A percentile compares a stretch with the other conserved stretches of the same genome.
Conservation (phyloP, 176 grass and related monocot genomes). For the Pharus latifolius region DNA sequence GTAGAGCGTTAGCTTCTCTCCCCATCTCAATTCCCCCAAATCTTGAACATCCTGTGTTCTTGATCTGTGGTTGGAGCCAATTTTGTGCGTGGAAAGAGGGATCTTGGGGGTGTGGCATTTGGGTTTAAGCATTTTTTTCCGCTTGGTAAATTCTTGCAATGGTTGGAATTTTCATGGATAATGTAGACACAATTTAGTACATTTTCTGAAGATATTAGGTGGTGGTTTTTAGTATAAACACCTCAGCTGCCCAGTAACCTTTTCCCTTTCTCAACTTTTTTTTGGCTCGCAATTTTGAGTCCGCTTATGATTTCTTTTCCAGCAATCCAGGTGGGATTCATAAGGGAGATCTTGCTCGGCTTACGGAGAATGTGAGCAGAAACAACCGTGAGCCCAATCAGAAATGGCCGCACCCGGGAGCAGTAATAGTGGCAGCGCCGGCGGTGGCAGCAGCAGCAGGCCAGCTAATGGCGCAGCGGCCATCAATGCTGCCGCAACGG, state of each 20-base stretch:
- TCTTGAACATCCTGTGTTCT: neutral
- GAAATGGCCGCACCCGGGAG: slow-evolving; percentile 32
- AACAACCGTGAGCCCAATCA: neutral
- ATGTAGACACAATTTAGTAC: neutral
- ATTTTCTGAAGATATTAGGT: neutral
- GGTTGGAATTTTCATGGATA: neutral
- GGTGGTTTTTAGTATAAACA: neutral
- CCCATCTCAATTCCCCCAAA: neutral
- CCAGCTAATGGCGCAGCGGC: slow-evolving; percentile 36
- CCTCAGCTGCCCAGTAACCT: neutral
- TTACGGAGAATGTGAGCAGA: slow-evolving; percentile 23
- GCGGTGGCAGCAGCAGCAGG: slow-evolving; percentile 14
- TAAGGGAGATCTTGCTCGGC: neutral
- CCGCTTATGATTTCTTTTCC: neutral
- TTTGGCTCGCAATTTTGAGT: neutral
- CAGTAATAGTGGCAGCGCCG: slow-evolving; percentile 25
- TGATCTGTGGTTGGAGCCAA: neutral
- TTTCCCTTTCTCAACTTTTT: neutral
- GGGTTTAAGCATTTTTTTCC: neutral
- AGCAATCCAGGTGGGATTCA: slow-evolving; percentile 15
- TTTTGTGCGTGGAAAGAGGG: neutral
- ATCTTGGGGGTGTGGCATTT: neutral
- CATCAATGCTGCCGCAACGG: slow-evolving; percentile 50
- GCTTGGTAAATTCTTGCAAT: neutral
- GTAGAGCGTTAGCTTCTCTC: neutral